Conservation (phyloP, 139 green algal genomes). For the Chlorella sp. region DNA sequence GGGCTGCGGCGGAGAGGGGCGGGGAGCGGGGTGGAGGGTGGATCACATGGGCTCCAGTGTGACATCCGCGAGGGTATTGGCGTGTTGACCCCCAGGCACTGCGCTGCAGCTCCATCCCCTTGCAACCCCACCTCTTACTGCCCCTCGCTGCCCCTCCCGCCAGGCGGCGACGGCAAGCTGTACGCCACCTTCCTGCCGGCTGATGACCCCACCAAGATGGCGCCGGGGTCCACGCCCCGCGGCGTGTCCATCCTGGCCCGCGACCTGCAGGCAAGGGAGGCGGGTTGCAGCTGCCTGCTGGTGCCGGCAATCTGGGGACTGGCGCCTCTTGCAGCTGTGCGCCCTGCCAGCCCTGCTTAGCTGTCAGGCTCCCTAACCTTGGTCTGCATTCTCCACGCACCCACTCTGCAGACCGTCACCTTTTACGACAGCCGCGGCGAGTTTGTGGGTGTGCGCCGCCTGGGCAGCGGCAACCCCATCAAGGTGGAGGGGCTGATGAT, state of each 20-base stretch:
- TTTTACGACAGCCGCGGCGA: conserved; percentile 91
- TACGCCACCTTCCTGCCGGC: conserved; percentile 87
- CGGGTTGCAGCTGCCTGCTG: not conserved
- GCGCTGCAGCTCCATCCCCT: too few species aligned
- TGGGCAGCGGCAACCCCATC: conserved; percentile 88
- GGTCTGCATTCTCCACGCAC: too few species aligned
- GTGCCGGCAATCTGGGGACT: too few species aligned
- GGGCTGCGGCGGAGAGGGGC: too few species aligned
- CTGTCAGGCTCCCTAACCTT: too few species aligned
- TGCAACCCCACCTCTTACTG: too few species aligned
- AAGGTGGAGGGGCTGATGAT: conserved; percentile 87
- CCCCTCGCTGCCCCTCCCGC: too few species aligned
- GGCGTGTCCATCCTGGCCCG: conserved; percentile 88
- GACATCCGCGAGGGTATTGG: too few species aligned
- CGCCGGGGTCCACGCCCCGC: conserved; percentile 39
- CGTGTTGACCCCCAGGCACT: too few species aligned
- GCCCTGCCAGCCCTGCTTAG: not conserved
- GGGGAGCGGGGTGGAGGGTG: too few species aligned
- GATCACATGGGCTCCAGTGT: too few species aligned
- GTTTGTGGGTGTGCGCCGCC: conserved; percentile 94
- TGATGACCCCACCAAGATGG: conserved; percentile 19
- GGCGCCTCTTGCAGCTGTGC: too few species aligned
- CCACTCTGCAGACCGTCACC: conserved; percentile 80
- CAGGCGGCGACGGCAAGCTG: conserved; percentile 64
- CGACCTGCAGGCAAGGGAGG: conserved; percentile 79